Conservation (phyloP, 73 alveolate genomes). For the Effrenium voratum region DNA sequence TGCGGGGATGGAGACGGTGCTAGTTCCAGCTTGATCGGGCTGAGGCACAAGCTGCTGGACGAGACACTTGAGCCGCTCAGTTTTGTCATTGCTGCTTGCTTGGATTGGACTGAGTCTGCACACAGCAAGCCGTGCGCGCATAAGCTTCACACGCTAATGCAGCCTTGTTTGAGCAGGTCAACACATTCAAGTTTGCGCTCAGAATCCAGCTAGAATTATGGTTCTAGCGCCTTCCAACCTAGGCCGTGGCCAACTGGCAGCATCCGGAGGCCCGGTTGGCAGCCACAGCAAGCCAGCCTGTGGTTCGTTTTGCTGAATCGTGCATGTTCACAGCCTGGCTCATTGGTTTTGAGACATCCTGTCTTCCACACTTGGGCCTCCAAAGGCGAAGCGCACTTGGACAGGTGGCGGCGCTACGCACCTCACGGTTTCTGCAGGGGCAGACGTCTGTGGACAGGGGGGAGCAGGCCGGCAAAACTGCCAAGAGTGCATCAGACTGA, state of each 20-base stretch:
- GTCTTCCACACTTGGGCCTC: no score
- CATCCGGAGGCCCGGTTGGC: conserved; percentile 79
- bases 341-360: no score
- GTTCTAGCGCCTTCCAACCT: no score
- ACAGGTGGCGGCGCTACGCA: conserved; percentile 16
- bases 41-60: conserved; percentile 52
- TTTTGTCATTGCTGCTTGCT: conserved; percentile 18
- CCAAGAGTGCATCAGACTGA: no score
- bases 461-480: conserved; percentile 57
- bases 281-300: no score
- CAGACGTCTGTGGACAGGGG: conserved; percentile 38
- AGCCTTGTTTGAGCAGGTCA: no score
- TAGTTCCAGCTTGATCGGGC: no score
- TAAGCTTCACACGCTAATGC: not conserved
- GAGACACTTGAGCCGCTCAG: conserved; percentile 10
- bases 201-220: no score
- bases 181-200: no score
- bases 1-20: no score
- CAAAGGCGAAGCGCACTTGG: not conserved
- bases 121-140: not conserved
- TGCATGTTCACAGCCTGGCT: no score
- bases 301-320: no score
- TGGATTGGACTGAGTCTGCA: not conserved
- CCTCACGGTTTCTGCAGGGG: conserved; percentile 23
- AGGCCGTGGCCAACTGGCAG: conserved; percentile 61